Evolutionary conservation across 345 rosid genomes (phyloP), one percentile per base, ranked within the genome.

Genomic region (Populus alba): DNA sequence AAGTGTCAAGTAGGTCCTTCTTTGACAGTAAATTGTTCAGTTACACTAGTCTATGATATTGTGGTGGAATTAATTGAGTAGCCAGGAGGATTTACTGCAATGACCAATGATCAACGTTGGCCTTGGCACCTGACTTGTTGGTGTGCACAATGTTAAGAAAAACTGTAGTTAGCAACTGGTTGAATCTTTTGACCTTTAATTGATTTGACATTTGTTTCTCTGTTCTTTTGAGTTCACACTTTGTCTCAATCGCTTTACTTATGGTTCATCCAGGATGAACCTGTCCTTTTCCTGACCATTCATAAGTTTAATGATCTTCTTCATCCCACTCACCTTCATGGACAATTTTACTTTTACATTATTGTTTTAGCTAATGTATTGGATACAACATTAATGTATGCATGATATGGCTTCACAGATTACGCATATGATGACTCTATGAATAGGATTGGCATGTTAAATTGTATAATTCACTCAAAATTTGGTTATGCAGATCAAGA

Each of bases 401-500:
- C 70, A 41, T 59, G 61, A 68, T 59, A 37, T 57, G n/a, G 63
- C 77, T 55, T 66, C 39, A 45, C 37, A 43, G 41, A 70, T 74
- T 11, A 41, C 45, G 67, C 66, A 23, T 31, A 41, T 70, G 53
- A 65, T 70, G 72, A 71, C 31, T 16, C 71, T 77, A 55, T 68
- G 31, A 16, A 18, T 45, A 62, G 35, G 38, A 38, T 13, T 27
- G 38, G 70, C 10, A 11, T 13, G 23, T 49, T 45, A 57, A 57
- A 57, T 57, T 57, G n/a, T 57, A 23, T 22, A 22, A 57, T 83
- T 84, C 75, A 74, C 37, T 20, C 65, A 8, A 75, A 68, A 70
- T 45, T 80, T 82, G 71, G 61, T 66, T 38, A 15, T 79, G 87
- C 99, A 95, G 99, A 79, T 95, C 73, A 95, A 85, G 84, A 80